Conservation (phyloP, 2,329 filamentous ascomycete genomes). For the Cryphonectria naterciae region DNA sequence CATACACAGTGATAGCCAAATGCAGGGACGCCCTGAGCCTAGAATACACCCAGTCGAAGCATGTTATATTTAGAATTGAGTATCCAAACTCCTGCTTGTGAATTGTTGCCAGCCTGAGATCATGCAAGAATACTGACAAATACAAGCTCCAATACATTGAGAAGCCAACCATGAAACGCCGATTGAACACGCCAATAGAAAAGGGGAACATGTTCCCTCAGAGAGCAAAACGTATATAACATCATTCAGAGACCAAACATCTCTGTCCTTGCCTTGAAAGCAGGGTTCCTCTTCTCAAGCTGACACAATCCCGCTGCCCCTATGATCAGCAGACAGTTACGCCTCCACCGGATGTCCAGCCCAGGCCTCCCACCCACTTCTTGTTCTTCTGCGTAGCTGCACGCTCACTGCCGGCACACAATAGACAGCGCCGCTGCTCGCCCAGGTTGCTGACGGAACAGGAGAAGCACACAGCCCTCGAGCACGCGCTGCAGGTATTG, state of each 20-base stretch:
- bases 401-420: conserved; percentile 48
- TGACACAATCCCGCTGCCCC: conserved; percentile 16
- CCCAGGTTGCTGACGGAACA: conserved; percentile 64
- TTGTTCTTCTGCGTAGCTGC: conserved; percentile 30
- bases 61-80: background rate
- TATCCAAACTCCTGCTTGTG: background rate
- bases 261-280: background rate
- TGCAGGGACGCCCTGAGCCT: background rate
- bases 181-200: background rate
- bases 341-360: conserved; percentile 25
- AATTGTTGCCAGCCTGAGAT: background rate
- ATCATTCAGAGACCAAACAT: background rate
- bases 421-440: conserved; percentile 56
- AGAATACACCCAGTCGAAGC: too few species aligned
- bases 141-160: background rate
- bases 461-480: conserved; percentile 60
- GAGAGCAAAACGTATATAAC: background rate
- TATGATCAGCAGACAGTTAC: conserved; percentile 30
- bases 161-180: background rate
- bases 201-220: background rate
- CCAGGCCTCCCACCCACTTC: conserved; percentile 27
- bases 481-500: conserved; percentile 52
- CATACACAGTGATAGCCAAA: background rate
- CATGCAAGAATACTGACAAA: background rate
- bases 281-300: background rate